These are phyloP conservation scores for Thelonectria rubi DNA, from an alignment of 2,329 filamentous ascomycete genomes.

Conservation along the genomic window DNA sequence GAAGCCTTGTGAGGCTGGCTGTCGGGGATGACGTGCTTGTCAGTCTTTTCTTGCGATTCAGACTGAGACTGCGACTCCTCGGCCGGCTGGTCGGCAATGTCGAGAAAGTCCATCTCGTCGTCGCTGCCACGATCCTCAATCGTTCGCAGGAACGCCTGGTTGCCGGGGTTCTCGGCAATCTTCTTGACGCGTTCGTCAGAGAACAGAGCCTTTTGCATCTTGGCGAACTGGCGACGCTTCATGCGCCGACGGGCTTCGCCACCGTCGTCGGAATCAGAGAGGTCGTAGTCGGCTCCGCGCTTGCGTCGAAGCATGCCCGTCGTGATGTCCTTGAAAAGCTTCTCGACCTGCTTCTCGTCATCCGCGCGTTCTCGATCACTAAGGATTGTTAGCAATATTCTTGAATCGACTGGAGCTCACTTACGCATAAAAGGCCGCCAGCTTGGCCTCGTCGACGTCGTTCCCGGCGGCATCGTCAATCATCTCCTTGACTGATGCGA, in stretches of 20 bases:
- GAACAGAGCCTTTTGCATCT: conserved; percentile 89
- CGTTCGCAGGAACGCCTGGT: conserved; percentile 87
- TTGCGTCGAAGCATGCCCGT: conserved; percentile 88
- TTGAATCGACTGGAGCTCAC: conserved; percentile 50
- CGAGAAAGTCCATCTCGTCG: conserved; percentile 80
- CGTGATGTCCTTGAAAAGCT: conserved; percentile 91
- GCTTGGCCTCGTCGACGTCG: conserved; percentile 78
- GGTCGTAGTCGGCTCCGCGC: conserved; percentile 80
- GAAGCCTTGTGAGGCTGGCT: conserved; percentile 58
- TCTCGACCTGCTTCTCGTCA: conserved; percentile 89
- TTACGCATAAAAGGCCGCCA: conserved; percentile 91
- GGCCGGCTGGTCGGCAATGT: conserved; percentile 51
- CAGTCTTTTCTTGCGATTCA: conserved; percentile 44
- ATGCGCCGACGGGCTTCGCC: conserved; percentile 78
- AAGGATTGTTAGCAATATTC: conserved; percentile 27
- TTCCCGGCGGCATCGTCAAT: conserved; percentile 86
- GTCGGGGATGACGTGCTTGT: conserved; percentile 55
- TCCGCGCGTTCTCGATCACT: conserved; percentile 81
- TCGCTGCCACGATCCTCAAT: conserved; percentile 84
- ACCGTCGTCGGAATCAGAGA: conserved; percentile 92
- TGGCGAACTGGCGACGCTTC: conserved; percentile 88
- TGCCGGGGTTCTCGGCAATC: conserved; percentile 88
- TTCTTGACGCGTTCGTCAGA: conserved; percentile 90
- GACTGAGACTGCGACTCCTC: conserved; percentile 49
- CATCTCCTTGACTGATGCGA: conserved; percentile 82